A percentile compares a stretch with the other conserved stretches of the same genome.
Conservation (phyloP, 805 yeast species). For the Hanseniaspora clermontiae region DNA sequence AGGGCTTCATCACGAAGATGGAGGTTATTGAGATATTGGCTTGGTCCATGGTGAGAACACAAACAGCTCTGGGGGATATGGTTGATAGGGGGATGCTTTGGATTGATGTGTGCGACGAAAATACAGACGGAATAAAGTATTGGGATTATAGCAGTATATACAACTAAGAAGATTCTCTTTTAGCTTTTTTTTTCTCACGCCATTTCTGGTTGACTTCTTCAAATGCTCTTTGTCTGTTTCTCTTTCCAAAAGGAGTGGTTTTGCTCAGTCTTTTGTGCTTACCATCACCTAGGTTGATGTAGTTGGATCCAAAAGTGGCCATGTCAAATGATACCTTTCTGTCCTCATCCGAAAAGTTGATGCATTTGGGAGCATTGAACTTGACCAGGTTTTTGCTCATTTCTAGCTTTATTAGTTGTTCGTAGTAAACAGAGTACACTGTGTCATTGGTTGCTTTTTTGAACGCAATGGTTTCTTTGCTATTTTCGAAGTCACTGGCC, state of each 20-base stretch:
- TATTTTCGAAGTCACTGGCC: constrained; percentile 12
- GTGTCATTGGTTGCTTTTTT: constrained; percentile 1
- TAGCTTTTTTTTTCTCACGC: constrained; percentile 31
- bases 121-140: constrained; percentile 32
- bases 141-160: constrained; percentile 37
- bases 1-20: not conserved
- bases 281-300: constrained; percentile 67
- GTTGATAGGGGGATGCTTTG: constrained; percentile 72
- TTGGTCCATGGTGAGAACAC: constrained; percentile 58
- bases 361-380: not conserved
- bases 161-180: not conserved
- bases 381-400: constrained; percentile 8
- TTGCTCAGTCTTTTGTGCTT: constrained; percentile 43
- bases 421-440: constrained; percentile 6
- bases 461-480: constrained; percentile 16
- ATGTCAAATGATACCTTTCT: constrained; percentile 18
- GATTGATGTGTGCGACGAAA: constrained; percentile 42
- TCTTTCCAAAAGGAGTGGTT: constrained; percentile 45
- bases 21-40: constrained; percentile 21
- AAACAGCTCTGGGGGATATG: constrained; percentile 61
- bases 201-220: constrained; percentile 59
- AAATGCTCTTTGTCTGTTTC: constrained; percentile 52
- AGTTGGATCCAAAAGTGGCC: constrained; percentile 19
- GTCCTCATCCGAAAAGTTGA: not conserved
- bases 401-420: constrained; percentile 4